Evolutionary conservation across 148 eudicot genomes (phyloP), one percentile per base, ranked within the genome.

Genomic region (Fagopyrum esculentum): DNA sequence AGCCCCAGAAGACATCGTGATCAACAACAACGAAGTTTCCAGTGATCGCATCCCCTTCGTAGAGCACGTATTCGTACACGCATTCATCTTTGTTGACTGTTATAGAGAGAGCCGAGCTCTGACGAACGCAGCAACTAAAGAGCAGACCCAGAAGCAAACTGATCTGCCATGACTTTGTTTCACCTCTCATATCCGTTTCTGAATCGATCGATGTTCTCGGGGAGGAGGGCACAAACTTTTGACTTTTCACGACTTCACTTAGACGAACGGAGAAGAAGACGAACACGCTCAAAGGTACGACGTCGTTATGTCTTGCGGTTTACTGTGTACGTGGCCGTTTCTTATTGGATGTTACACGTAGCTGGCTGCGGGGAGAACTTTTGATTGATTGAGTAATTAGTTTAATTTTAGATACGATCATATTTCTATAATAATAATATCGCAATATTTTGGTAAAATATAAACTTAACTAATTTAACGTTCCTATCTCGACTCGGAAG

Each of bases 11-110:
- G 74, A 94, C 84, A 45, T 91, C 96, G 74, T 94, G 98, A 82
- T 91, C 96, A 40, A 91, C 96, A 43, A 94, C 98, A 51, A 94
- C 96, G 74, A 94, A 91, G 82, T 94, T 94, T 2, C 98, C 98
- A 29, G 95, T 87, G 54, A 94, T 78, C 16, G 83, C 59, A 57
- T 93, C 98, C 40, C 97, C 93, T 40, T 89, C 95, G 68, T 88
- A 93, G 52, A 91, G 82, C 22, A 91, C 95, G 82, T 91, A 91
- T 78, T 93, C 98, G 80, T 88, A 88, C 10, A 93, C 92, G 78
- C 98, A 94, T 57, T 94, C 98, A 4, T 82, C 81, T 46, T 94
- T 88, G 79, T 85, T 86, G 0, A 94, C 98, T 8, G 97, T 88
- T 9, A 94, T 88, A 1, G 97, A 88, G 1, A 94, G 87, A 35